These are phyloP conservation scores for Verruconis gallopava DNA, from an alignment of 2,329 filamentous ascomycete species.

Conservation along the genomic window DNA sequence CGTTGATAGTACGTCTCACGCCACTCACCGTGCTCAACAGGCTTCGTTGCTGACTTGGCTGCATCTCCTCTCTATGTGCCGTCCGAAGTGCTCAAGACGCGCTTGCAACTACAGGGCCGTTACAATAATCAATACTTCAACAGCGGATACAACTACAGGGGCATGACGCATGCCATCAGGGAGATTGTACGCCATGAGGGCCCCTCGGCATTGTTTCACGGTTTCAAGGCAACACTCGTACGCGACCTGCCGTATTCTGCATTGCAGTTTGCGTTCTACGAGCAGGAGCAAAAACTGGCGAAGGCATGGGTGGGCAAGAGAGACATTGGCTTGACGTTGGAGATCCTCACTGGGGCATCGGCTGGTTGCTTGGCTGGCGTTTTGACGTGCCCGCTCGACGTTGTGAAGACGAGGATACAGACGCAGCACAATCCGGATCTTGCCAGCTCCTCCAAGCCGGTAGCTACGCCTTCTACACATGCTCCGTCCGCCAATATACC, in stretches of 20 bases:
- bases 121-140: constrained; percentile 90
- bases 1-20: background rate
- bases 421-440: constrained; percentile 59
- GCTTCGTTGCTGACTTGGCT: constrained; percentile 85
- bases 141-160: constrained; percentile 92
- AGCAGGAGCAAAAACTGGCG: constrained; percentile 78
- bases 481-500: background rate
- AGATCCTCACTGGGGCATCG: constrained; percentile 77
- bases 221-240: constrained; percentile 93
- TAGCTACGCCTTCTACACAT: background rate
- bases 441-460: constrained; percentile 9
- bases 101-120: constrained; percentile 84
- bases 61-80: constrained; percentile 92
- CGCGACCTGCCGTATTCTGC: constrained; percentile 93
- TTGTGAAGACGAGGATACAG: constrained; percentile 93
- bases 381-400: constrained; percentile 89
- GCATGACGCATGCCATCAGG: constrained; percentile 67
- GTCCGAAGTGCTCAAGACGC: constrained; percentile 95
- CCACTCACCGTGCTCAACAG: constrained; percentile 28
- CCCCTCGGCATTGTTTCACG: constrained; percentile 74
- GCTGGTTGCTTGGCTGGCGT: constrained; percentile 89
- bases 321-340: constrained; percentile 73
- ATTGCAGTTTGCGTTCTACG: constrained; percentile 95
- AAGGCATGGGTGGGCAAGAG: constrained; percentile 53
- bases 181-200: constrained; percentile 80